A percentile compares a stretch with the other conserved stretches of the same genome.
Evolutionary conservation across 2,329 filamentous ascomycete species (phyloP).

Genomic region (Nemania sp.): DNA sequence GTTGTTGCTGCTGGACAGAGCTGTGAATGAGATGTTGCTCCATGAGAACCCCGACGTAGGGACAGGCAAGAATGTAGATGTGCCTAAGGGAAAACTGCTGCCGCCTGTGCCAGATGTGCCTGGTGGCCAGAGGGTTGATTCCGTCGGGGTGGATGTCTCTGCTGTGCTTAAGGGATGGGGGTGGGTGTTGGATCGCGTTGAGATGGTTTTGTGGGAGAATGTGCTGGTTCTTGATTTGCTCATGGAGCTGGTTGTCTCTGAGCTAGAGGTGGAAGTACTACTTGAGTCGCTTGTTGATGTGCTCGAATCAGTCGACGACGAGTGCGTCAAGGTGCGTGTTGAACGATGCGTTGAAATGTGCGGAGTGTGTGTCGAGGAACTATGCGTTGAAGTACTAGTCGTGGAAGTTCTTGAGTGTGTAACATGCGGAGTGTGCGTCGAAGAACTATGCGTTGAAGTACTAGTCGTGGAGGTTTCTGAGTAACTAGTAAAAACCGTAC

Average conservation of each 20-base stretch:
- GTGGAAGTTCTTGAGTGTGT: slow-evolving; percentile 1
- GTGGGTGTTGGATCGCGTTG: not conserved
- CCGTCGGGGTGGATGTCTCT: slow-evolving; percentile 1
- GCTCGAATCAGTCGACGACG: slow-evolving; percentile 4
- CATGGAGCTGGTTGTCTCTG: not conserved
- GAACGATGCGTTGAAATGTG: slow-evolving; percentile 1
- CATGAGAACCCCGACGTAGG: slow-evolving; percentile 17
- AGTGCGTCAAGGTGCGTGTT: not conserved
- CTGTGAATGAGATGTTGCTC: slow-evolving; percentile 24
- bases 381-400: not conserved
- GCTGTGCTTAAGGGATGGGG: slow-evolving; percentile 1
- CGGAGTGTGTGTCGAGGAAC: not conserved
- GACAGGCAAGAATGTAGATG: slow-evolving; percentile 4
- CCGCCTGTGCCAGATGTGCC: slow-evolving; percentile 2
- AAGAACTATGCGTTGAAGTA: not conserved
- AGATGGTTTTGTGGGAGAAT: slow-evolving; percentile 2
- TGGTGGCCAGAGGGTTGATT: slow-evolving; percentile 1
- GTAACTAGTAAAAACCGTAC: not conserved
- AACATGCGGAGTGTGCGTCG: slow-evolving; percentile 3
- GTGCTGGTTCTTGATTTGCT: slow-evolving; percentile 2
- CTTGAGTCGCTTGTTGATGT: slow-evolving; percentile 1
- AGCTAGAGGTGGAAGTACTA: not conserved
- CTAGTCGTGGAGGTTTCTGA: slow-evolving; percentile 4
- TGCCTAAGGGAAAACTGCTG: not conserved
- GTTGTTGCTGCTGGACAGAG: slow-evolving; percentile 10